phyloP scores from a whole-genome alignment of 345 rosid genomes.

The Eucalyptus tenuipes region DNA sequence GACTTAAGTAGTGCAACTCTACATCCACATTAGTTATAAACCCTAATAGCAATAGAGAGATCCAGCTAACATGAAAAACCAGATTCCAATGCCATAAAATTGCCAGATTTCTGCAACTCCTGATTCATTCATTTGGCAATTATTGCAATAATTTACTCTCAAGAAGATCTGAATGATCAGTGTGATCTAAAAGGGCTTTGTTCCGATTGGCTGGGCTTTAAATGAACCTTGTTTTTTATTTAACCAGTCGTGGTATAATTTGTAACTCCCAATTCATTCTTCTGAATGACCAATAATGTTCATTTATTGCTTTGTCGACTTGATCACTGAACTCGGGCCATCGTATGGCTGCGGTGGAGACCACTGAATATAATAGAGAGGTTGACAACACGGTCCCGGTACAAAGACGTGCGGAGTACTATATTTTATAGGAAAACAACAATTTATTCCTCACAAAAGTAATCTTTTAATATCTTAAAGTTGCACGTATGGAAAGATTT shows the following conservation, averaged over 20 bases:
- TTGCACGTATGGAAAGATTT: not conserved
- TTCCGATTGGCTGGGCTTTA: not conserved
- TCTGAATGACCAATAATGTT: not conserved
- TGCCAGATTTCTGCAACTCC: not conserved
- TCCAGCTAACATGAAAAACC: not conserved
- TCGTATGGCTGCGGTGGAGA: not conserved
- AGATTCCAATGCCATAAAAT: not conserved
- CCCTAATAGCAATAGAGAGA: not conserved
- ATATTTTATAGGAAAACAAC: not conserved
- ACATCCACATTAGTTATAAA: not conserved
- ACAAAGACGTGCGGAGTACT: not conserved
- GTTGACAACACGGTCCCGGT: not conserved
- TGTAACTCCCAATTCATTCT: not conserved
- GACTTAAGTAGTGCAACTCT: not conserved
- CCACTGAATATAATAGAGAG: not conserved
- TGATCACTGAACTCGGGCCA: not conserved
- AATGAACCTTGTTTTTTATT: not conserved
- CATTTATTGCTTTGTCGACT: not conserved
- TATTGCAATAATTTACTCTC: not conserved
- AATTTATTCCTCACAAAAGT: not conserved
- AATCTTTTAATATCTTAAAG: not conserved
- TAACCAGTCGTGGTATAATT: not conserved
- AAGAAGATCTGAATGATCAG: not conserved
- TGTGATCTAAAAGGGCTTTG: not conserved
- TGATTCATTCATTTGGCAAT: not conserved